These are phyloP conservation scores for Xylaria scruposa DNA, from an alignment of 495 filamentous ascomycete genomes.

Conservation along the genomic window DNA sequence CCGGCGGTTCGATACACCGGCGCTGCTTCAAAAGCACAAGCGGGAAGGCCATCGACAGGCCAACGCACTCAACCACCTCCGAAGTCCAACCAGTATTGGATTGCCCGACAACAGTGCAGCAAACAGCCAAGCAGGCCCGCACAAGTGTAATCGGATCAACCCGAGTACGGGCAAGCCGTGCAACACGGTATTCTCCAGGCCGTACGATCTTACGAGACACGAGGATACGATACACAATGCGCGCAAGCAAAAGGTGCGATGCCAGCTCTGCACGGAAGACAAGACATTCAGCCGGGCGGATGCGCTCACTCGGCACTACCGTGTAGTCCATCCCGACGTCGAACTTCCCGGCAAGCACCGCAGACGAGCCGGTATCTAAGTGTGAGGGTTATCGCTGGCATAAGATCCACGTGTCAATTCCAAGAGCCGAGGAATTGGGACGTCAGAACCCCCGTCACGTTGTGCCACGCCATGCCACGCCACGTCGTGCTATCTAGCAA, in stretches of 20 bases:
- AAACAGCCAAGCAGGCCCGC: slow-evolving; percentile 86
- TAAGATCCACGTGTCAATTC: slow-evolving; percentile 21
- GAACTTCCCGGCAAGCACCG: slow-evolving; percentile 76
- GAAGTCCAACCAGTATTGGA: slow-evolving; percentile 29
- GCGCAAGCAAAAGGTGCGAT: slow-evolving; percentile 93
- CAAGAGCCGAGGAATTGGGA: background rate
- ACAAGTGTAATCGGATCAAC: slow-evolving; percentile 90
- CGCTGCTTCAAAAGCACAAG: slow-evolving; percentile 92
- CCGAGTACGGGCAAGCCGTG: slow-evolving; percentile 96
- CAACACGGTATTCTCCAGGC: slow-evolving; percentile 94
- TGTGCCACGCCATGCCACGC: slow-evolving; percentile 1
- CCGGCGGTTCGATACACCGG: slow-evolving; percentile 83
- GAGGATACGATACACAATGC: slow-evolving; percentile 98
- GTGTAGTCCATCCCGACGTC: slow-evolving; percentile 86
- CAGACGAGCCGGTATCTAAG: slow-evolving; percentile 41
- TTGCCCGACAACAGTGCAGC: slow-evolving; percentile 35
- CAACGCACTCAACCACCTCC: slow-evolving; percentile 46
- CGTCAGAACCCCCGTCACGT: background rate
- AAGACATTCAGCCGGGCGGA: slow-evolving; percentile 96
- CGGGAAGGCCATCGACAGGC: slow-evolving; percentile 86
- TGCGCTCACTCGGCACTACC: slow-evolving; percentile 88
- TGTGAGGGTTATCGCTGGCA: slow-evolving; percentile 21
- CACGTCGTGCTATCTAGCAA: slow-evolving; percentile 17
- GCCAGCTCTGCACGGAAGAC: slow-evolving; percentile 92
- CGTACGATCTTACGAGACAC: slow-evolving; percentile 96